phyloP scores from a whole-genome alignment of 2,329 filamentous ascomycete species.

The Diaporthe amygdali region DNA sequence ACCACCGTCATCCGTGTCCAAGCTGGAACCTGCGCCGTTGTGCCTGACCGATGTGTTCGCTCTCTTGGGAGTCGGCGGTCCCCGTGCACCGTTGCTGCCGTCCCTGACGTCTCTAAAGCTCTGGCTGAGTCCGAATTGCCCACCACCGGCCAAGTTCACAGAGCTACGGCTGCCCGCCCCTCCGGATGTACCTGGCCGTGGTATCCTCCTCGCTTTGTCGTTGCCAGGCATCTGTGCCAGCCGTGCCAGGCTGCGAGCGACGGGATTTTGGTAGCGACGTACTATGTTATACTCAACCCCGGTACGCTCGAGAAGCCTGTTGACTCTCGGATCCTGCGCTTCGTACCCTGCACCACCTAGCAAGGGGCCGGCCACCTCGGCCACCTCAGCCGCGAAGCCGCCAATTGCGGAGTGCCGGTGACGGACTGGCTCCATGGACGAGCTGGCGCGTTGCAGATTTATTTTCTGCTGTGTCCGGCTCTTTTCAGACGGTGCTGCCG shows the following conservation, averaged over 20 bases:
- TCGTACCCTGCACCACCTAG: slow-evolving; percentile 62
- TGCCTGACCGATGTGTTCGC: slow-evolving; percentile 24
- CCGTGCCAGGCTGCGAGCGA: slow-evolving; percentile 65
- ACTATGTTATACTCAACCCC: slow-evolving; percentile 78
- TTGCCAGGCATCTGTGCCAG: slow-evolving; percentile 57
- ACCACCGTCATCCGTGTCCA: slow-evolving; percentile 50
- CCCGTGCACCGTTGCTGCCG: neutral
- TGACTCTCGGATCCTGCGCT: slow-evolving; percentile 65
- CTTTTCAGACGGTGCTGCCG: slow-evolving; percentile 54
- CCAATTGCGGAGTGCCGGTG: slow-evolving; percentile 45
- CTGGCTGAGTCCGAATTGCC: slow-evolving; percentile 43
- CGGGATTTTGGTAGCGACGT: slow-evolving; percentile 72
- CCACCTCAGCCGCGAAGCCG: slow-evolving; percentile 38
- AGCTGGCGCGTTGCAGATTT: slow-evolving; percentile 75
- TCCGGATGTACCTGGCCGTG: slow-evolving; percentile 39
- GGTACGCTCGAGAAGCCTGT: slow-evolving; percentile 70
- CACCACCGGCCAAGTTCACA: slow-evolving; percentile 34
- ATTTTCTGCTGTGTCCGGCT: slow-evolving; percentile 78
- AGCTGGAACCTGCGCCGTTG: slow-evolving; percentile 43
- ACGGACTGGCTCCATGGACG: slow-evolving; percentile 70
- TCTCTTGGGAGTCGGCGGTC: slow-evolving; percentile 23
- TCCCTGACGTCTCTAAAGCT: slow-evolving; percentile 36
- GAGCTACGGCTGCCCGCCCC: slow-evolving; percentile 29
- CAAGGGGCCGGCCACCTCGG: slow-evolving; percentile 50
- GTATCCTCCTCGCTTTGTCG: slow-evolving; percentile 56